Evolutionary conservation across 495 filamentous ascomycete species (phyloP).

Genomic region (Copromyces sp.): DNA sequence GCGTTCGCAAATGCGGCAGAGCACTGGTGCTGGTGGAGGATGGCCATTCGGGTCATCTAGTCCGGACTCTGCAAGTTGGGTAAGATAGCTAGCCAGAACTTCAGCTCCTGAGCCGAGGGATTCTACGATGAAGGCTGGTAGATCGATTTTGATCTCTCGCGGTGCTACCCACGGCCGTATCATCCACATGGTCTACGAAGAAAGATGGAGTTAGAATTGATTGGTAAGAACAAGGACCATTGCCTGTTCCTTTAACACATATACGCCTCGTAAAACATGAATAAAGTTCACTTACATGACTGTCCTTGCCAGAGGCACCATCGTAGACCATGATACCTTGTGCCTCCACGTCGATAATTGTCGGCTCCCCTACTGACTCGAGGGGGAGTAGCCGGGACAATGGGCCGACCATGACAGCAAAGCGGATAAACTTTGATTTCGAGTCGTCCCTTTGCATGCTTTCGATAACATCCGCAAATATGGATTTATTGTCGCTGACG

Average conservation of each 20-base stretch:
- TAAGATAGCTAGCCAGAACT: conserved; percentile 87
- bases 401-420: conserved; percentile 65
- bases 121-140: conserved; percentile 84
- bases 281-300: conserved; percentile 59
- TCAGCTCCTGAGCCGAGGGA: conserved; percentile 90
- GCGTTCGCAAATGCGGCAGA: conserved; percentile 95
- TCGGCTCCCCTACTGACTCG: conserved; percentile 37
- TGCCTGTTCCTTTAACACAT: neutral
- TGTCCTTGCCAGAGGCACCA: conserved; percentile 70
- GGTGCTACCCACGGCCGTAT: conserved; percentile 83
- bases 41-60: conserved; percentile 70
- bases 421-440: conserved; percentile 82
- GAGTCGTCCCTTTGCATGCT: conserved; percentile 89
- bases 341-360: conserved; percentile 72
- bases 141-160: conserved; percentile 87
- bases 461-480: conserved; percentile 73
- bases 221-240: conserved; percentile 1
- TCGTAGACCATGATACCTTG: conserved; percentile 98
- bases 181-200: conserved; percentile 94
- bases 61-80: conserved; percentile 75
- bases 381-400: conserved; percentile 53
- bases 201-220: conserved; percentile 11
- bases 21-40: conserved; percentile 77
- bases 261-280: neutral
- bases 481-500: conserved; percentile 59